Evolutionary conservation across 345 rosid genomes (phyloP).

Genomic region (Turritis glabra): DNA sequence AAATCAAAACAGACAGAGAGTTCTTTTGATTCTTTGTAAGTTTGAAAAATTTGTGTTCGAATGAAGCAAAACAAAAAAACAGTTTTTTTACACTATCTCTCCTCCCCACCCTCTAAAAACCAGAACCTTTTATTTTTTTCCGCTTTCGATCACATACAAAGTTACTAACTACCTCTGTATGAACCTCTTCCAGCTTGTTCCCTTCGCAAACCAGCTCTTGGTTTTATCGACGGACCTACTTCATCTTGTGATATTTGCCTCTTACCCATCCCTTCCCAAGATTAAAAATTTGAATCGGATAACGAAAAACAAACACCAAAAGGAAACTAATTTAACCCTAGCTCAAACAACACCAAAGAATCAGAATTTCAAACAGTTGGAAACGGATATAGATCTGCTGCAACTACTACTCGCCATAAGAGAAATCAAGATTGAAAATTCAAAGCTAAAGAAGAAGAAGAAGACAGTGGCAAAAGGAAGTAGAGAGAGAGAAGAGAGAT

Average conservation of each 20-base stretch:
- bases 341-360: slow-evolving; percentile 21
- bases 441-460: slow-evolving; percentile 6
- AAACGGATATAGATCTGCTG: slow-evolving; percentile 31
- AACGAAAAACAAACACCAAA: not conserved
- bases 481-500: slow-evolving; percentile 17
- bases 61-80: not conserved
- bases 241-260: slow-evolving; percentile 72
- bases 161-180: slow-evolving; percentile 84
- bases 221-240: slow-evolving; percentile 84
- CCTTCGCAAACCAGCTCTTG: slow-evolving; percentile 81
- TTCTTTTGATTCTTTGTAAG: slow-evolving; percentile 21
- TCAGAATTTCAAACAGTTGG: slow-evolving; percentile 1
- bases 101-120: slow-evolving; percentile 20
- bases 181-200: slow-evolving; percentile 98
- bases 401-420: slow-evolving; percentile 25
- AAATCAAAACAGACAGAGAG: slow-evolving; percentile 32
- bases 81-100: slow-evolving; percentile 8
- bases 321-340: slow-evolving; percentile 23
- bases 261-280: slow-evolving; percentile 70
- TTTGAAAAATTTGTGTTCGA: not conserved
- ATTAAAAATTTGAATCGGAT: not conserved
- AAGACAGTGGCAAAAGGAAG: not conserved
- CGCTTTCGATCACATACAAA: slow-evolving; percentile 14
- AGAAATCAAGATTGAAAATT: slow-evolving; percentile 1
- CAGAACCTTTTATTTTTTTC: not conserved